Percentiles rank a stretch among this genome's conserved stretches.
Evolutionary conservation across 2,329 filamentous ascomycete species (phyloP).

Genomic region (Apiospora rasikravindrae): DNA sequence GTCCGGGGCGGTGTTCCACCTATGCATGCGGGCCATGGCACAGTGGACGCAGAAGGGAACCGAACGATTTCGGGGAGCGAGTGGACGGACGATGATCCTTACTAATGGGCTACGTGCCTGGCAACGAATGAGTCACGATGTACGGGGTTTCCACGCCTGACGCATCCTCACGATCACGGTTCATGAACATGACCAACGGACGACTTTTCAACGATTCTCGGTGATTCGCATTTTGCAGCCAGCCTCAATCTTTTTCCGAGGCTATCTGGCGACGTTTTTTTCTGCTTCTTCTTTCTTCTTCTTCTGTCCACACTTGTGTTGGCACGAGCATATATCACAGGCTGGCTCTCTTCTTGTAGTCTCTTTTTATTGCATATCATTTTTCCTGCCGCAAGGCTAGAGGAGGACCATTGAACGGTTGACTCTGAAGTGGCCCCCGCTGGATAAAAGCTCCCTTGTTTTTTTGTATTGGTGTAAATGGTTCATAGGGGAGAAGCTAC

Average conservation of each 20-base stretch:
- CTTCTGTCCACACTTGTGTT: conserved; percentile 12
- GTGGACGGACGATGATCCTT: conserved; percentile 70
- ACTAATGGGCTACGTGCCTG: conserved; percentile 42
- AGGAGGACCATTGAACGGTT: conserved; percentile 13
- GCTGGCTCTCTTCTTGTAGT: conserved; percentile 21
- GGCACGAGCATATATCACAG: conserved; percentile 8
- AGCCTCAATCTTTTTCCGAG: neutral
- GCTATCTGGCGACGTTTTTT: neutral
- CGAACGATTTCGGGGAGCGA: conserved; percentile 68
- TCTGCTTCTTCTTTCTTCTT: conserved; percentile 5
- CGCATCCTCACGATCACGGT: conserved; percentile 31
- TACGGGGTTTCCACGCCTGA: conserved; percentile 25
- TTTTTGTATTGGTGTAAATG: conserved; percentile 1
- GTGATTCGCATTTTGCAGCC: neutral
- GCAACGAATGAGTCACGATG: conserved; percentile 32
- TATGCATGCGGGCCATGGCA: conserved; percentile 53
- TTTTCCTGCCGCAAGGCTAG: conserved; percentile 22
- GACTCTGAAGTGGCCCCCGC: conserved; percentile 4
- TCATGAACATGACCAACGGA: conserved; percentile 26
- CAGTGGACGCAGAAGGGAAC: conserved; percentile 64
- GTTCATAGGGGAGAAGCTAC: neutral
- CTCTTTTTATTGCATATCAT: conserved; percentile 24
- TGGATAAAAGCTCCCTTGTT: neutral
- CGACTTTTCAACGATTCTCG: conserved; percentile 22
- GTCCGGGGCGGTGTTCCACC: conserved; percentile 60